Base-by-base conservation (phyloP, 441 rosid genomes). In the Jatropha multifida region DNA sequence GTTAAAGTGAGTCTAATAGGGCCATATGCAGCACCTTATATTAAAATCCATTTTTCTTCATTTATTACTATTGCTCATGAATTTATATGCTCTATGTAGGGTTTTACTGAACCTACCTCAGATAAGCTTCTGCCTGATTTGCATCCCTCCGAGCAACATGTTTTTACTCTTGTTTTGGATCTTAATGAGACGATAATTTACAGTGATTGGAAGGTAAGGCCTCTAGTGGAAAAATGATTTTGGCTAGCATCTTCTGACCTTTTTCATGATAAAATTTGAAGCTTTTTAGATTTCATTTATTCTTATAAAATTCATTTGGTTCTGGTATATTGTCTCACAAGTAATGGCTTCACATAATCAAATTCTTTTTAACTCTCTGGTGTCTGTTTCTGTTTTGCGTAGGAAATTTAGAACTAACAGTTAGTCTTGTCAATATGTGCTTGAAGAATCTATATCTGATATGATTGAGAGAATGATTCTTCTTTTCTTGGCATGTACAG, bases 121-220 rank as follows among this genome's bases (percentile, higher is more conserved):
- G 98, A 93, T 49, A 90, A 93, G 86, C 99, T 95, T 85, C 98
- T 95, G 73, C 99, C 99, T 38, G 99, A 95, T 83, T 73, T 92
- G 88, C 97, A 88, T 69, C 99, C 98, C 1, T 40, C 85, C 54
- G 97, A 90, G 72, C 98, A 95, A 78, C 85, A 93, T 81, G 91
- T 83, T 72, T 92, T 92, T 82, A 95, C 99, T 15, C 96, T 95
- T 61, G 98, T 95, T 85, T 87, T 95, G 48, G 99, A 95, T 89
- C 90, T 95, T 77, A 93, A 90, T 38, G 99, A 95, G 84, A 95
- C 99, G n/a, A 82, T 95, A 71, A 89, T 93, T 65, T 92, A 86
- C 80, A 88, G 96, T 23, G 98, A 95, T 83, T 95, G 99, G 98
- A 93, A 89, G 92, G 99, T 92, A 85, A 75, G 71, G 1, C 4